phyloP scores from a whole-genome alignment of 495 filamentous ascomycete genomes.

The Penicillium paradoxum region DNA sequence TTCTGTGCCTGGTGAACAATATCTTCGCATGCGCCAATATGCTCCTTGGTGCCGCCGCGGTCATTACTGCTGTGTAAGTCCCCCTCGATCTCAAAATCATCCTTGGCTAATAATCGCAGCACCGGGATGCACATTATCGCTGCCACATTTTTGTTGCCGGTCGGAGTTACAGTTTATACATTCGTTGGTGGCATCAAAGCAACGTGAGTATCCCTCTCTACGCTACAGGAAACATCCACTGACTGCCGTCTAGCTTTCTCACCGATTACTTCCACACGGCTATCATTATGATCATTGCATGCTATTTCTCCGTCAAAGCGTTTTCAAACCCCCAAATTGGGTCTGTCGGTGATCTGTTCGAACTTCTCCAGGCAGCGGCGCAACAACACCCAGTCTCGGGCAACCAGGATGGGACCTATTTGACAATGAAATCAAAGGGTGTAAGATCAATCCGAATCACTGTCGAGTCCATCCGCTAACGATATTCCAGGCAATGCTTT shows the following conservation, averaged over 20 bases:
- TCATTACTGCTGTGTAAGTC: conserved; percentile 33
- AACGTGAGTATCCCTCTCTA: conserved; percentile 25
- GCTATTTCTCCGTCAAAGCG: conserved; percentile 45
- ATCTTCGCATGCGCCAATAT: conserved; percentile 43
- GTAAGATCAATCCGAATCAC: conserved; percentile 11
- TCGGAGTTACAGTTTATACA: conserved; percentile 42
- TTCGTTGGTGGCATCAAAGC: conserved; percentile 46
- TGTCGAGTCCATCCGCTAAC: background rate
- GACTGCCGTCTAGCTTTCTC: conserved; percentile 32
- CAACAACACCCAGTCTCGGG: conserved; percentile 37
- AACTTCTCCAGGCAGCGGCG: conserved; percentile 41
- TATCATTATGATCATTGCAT: conserved; percentile 44
- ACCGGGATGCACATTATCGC: conserved; percentile 46
- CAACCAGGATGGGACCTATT: conserved; percentile 44
- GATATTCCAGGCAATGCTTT: conserved; percentile 30
- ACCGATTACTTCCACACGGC: conserved; percentile 42
- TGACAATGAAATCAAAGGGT: conserved; percentile 48
- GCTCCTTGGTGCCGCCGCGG: conserved; percentile 39
- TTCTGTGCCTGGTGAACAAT: conserved; percentile 40
- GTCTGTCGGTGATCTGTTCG: conserved; percentile 39
- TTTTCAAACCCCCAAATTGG: conserved; percentile 37
- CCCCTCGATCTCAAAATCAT: background rate
- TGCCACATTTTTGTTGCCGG: conserved; percentile 39
- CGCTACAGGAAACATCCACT: background rate
- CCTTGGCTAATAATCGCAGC: conserved; percentile 7